Evolutionary conservation across 2,329 filamentous ascomycete genomes (phyloP), one percentile per base, ranked within the genome.

Genomic region (Podosphaera aphanis): DNA sequence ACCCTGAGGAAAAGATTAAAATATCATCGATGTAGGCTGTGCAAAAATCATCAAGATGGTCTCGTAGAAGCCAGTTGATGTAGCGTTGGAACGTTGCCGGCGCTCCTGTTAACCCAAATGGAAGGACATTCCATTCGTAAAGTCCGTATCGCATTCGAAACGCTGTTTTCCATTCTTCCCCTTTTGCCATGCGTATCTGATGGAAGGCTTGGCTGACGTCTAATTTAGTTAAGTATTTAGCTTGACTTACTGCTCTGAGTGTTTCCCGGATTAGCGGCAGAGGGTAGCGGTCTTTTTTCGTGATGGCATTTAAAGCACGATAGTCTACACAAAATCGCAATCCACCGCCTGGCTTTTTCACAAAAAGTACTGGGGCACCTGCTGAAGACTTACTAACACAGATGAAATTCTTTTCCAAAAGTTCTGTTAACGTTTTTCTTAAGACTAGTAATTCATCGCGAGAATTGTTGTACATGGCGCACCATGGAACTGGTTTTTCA

Each of bases 1-100:
- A 3, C 3, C 37, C 38, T n/a, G 44, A 19, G 2, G 27, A 46
- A 27, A 47, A 49, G n/a, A 49, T 47, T 10, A 49, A 35, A 15
- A 49, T 47, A 44, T 49, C 31, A 21, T 35, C 42, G 21, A 44
- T 8, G 7, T 44, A 44, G 35, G 42, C 42, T 2, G 29, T 35
- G 29, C 5, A 47, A 40, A 45, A 45, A 5, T 42, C n/a, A 20
- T 45, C 31, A 19, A 49, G 33, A 19, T 43, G 45, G 20, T 44
- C 35, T 3, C 25, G 18, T 5, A 45, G 20, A 8, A 43, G 20
- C 35, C 44, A 37, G 25, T 47, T 49, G 5, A 49, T 47, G 27
- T 47, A 47, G 3, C 29, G 21, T 37, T 47, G 45, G 21, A 37
- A 47, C 2, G 45, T 47, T 2, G 45, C 38, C 1, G 42, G 45